Conservation (phyloP, 345 rosid genomes). For the Rhizophora mangle region DNA sequence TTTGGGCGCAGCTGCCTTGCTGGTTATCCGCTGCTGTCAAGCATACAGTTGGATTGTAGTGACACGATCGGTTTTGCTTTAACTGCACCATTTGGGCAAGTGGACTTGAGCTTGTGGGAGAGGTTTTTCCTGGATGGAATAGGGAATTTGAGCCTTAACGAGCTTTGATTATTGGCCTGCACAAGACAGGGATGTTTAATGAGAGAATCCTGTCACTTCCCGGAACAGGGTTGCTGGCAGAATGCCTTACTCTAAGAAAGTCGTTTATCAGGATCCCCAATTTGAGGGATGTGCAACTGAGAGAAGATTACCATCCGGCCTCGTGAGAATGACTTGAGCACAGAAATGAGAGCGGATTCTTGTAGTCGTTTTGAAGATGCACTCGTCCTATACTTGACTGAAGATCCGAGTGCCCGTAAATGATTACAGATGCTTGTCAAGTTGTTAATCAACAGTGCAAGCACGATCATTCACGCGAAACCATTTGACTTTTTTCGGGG, state of each 20-base stretch:
- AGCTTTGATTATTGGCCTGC: constrained; percentile 92
- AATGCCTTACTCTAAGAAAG: constrained; percentile 63
- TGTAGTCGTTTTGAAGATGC: constrained; percentile 85
- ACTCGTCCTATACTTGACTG: constrained; percentile 54
- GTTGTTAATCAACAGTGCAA: too few species aligned
- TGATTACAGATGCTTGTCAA: too few species aligned
- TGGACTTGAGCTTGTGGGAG: constrained; percentile 92
- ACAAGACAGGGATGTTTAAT: constrained; percentile 73
- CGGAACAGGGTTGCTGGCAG: constrained; percentile 60
- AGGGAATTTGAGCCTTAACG: constrained; percentile 48
- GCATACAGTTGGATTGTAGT: constrained; percentile 73
- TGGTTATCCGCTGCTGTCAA: constrained; percentile 55
- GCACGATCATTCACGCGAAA: too few species aligned
- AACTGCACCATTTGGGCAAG: constrained; percentile 76
- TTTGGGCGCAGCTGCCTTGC: constrained; percentile 50
- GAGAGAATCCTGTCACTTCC: constrained; percentile 78
- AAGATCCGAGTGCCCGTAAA: background rate
- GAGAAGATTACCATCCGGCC: constrained; percentile 44
- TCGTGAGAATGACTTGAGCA: constrained; percentile 77
- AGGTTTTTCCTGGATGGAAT: constrained; percentile 79
- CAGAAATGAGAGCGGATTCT: constrained; percentile 82
- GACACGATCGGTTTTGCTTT: constrained; percentile 64
- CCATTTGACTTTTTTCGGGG: too few species aligned
- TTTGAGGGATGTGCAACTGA: constrained; percentile 56
- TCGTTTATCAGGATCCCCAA: constrained; percentile 56